Evolutionary conservation across 768 basidiomycete species (phyloP).

Genomic region (Lactarius sp.): DNA sequence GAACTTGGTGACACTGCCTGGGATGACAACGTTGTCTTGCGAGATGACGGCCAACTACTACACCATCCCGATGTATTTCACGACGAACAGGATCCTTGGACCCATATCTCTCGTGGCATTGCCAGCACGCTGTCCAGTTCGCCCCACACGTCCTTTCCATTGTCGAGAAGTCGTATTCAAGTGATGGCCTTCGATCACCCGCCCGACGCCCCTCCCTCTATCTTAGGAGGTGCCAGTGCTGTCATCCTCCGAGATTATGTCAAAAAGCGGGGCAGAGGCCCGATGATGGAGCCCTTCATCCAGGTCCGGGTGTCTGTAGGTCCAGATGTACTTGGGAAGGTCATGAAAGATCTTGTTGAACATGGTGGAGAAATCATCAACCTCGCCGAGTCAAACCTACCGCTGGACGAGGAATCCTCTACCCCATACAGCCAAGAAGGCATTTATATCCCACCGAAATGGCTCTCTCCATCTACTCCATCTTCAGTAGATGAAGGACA

Average conservation of each 20-base stretch:
- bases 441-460: conserved; percentile 69
- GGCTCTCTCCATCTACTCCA: conserved; percentile 64
- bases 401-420: conserved; percentile 35
- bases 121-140: conserved; percentile 70
- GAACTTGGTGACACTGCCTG: conserved; percentile 65
- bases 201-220: conserved; percentile 40
- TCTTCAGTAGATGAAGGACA: conserved; percentile 29
- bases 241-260: conserved; percentile 59
- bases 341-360: conserved; percentile 81
- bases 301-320: conserved; percentile 61
- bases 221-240: conserved; percentile 62
- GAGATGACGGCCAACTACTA: conserved; percentile 46
- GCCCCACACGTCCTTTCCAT: conserved; percentile 67
- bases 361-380: conserved; percentile 75
- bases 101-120: conserved; percentile 62
- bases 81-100: conserved; percentile 40
- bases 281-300: conserved; percentile 76
- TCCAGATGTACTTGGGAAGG: conserved; percentile 66
- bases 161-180: conserved; percentile 59
- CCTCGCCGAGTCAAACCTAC: conserved; percentile 43
- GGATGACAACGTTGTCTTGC: conserved; percentile 73
- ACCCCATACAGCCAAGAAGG: conserved; percentile 52
- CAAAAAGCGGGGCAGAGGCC: conserved; percentile 59
- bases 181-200: conserved; percentile 45
- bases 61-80: conserved; percentile 46